Evolutionary conservation across 441 rosid species (phyloP), one percentile per base, ranked within the genome.

Genomic region (Eruca vesicaria): DNA sequence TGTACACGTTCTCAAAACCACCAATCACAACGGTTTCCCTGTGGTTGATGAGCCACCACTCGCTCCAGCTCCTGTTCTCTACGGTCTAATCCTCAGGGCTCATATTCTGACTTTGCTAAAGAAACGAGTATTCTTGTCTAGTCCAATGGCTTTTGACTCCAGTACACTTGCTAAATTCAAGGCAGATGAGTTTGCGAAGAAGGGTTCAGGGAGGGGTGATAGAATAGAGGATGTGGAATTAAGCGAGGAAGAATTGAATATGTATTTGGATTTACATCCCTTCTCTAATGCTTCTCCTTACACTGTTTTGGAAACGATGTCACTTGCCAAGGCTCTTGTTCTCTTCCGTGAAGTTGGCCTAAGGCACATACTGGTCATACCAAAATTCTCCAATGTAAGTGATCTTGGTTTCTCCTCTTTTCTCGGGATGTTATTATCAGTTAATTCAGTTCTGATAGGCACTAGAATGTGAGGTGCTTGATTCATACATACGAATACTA

Each of bases 271-370:
- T 81, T 79, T 91, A 66, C 93, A 84, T 80, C 95, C 97, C 5
- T 94, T 94, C 74, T 84, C 95, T 38, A 90, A 91, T 74, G 82
- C 97, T 68, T 94, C 96, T 0, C 98, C 97, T 31, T 90, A 89
- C 55, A 91, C 95, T 20, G 98, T 94, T 57, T 90, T 90, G 78
- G 98, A 94, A 84, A 85, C 95, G 0, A 91, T 91, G 97, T 94
- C 96, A 16, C 87, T 94, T 3, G 92, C 96, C 7, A 91, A 94
- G 81, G 97, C 97, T 43, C 87, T 85, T 41, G 18, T 78, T 29
- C 96, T 94, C 74, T 90, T 94, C 78, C 90, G 93, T 33, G 81
- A 87, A 78, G 88, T 90, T 80, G 97, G 97, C 48, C 74, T 91
- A 79, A 84, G 98, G 83, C 98, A 94, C 83, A 82, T 91, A 58